Base-by-base conservation (phyloP, 148 eudicot genomes). In the Nepenthes mirabilis region DNA sequence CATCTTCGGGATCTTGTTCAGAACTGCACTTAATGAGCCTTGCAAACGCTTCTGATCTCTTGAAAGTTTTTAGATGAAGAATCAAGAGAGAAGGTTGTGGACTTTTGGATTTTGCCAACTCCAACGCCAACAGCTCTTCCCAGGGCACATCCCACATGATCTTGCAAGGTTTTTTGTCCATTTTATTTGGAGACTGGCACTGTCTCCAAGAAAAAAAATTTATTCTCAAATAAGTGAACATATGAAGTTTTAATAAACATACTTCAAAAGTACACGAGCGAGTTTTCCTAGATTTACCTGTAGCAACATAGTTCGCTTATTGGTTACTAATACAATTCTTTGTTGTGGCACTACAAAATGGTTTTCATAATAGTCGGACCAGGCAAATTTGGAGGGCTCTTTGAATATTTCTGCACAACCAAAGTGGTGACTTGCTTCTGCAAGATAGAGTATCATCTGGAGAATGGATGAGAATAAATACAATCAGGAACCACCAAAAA, bases 331-430 rank as follows among this genome's bases (percentile, higher is more conserved):
- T 52, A 87, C 85, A 67, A 86, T 80, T 65, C 80, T 79, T 70
- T 82, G 81, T 59, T 81, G 83, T 50, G 88, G 95, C 61, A 94
- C 87, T 47, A 78, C 52, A 74, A 89, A 89, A 80, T 94, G 93
- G 34, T 81, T 90, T 81, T 94, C 91, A 72, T 86, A 94, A 66
- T 80, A 83, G 75, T 94, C 99, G 33, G 97, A 80, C 89, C 77
- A 86, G 1, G 99, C 99, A 63, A 73, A 94, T 71, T 94, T 94
- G 37, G 99, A 94, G 37, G 99, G 99, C 78, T 94, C 99, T 72
- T 94, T 94, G 77, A 84, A 89, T 50, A 94, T 79, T 68, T 90
- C 86, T 36, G 99, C 86, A 58, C 95, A 89, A 47, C 95, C 99
- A 70, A 89, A 75, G 67, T 80, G 82, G 45, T 83, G 91, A 77